These are phyloP conservation scores for Spergularia marina DNA, from an alignment of 148 eudicot species.

Conservation along the genomic window DNA sequence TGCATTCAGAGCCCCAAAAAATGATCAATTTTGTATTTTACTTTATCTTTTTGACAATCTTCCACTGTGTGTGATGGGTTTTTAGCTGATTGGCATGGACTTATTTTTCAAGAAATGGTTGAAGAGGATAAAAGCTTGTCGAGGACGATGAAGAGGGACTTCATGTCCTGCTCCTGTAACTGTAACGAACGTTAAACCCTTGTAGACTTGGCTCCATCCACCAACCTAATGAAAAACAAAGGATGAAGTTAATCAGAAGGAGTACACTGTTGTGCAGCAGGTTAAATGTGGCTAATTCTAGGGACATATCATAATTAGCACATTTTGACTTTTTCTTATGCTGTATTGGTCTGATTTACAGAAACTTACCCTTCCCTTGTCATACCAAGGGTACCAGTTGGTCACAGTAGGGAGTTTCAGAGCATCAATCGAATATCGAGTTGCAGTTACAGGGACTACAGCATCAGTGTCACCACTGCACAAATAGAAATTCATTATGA, in stretches of 20 bases:
- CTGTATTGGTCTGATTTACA: background rate
- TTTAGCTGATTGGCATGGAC: slow-evolving; percentile 46
- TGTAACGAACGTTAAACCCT: slow-evolving; percentile 75
- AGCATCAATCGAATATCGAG: slow-evolving; percentile 82
- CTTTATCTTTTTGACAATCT: background rate
- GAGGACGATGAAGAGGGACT: slow-evolving; percentile 90
- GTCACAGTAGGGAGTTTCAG: slow-evolving; percentile 70
- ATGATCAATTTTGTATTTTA: slow-evolving; percentile 9
- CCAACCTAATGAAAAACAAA: slow-evolving; percentile 54
- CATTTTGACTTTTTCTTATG: no score
- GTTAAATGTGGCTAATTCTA: no score
- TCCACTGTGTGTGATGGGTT: background rate
- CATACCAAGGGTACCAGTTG: slow-evolving; percentile 90
- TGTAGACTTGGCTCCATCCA: slow-evolving; percentile 94
- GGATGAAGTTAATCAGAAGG: background rate
- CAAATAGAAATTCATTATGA: background rate
- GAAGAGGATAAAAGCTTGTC: slow-evolving; percentile 81
- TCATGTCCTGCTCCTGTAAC: slow-evolving; percentile 93
- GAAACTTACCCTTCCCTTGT: slow-evolving; percentile 65
- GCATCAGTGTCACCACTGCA: slow-evolving; percentile 79
- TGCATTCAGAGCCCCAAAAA: slow-evolving; percentile 5
- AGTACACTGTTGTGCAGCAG: no score
- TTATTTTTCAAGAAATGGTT: slow-evolving; percentile 64
- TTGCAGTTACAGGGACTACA: slow-evolving; percentile 92
- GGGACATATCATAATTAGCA: no score